Evolutionary conservation across 805 yeast genomes (phyloP), one percentile per base, ranked within the genome.

Genomic region (Kluyveromyces aestuarii): DNA sequence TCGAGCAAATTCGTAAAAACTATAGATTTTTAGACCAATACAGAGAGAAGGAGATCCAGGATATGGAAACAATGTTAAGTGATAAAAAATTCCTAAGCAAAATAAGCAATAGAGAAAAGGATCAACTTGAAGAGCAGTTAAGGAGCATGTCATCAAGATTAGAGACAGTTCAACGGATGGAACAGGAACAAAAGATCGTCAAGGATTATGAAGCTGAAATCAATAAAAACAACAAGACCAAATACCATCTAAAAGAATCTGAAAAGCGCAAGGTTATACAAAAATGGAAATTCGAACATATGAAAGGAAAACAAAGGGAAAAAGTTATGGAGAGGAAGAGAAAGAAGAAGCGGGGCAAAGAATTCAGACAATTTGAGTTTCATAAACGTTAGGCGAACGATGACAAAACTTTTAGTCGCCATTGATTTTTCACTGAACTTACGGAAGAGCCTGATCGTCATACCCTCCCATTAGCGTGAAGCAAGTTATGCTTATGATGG

Each of bases 21-120:
- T 93, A 93, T 69, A 76, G 79, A 41, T 93, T 93, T 61, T 69
- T 93, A 50, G 96, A 89, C 64, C 89, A 84, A 38, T 93, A 93
- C 64, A 76, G 98, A 63, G 73, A 82, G 54, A 65, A 72, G 8
- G 99, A 93, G 62, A 73, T 93, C 37, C 55, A 67, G 2, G 78
- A 81, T 40, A 73, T 91, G 72, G 72, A 78, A 45, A 53, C 63
- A 17, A 63, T 82, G 41, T 64, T 87, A 37, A 78, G 76, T 48
- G 83, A 84, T 52, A 68, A 68, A 17, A 70, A 74, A 68, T 56
- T 78, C 65, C 67, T 70, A 56, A 51, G 61, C 52, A 66, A 72
- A 54, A 50, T 70, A 53, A 59, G 68, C 18, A 72, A 72, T 7
- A 45, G 60, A 8, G 85, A 85, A 47, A 60, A 71, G 36, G 73